These are phyloP conservation scores for Piper longum DNA, from an alignment of 164 flowering plant species.

Conservation along the genomic window DNA sequence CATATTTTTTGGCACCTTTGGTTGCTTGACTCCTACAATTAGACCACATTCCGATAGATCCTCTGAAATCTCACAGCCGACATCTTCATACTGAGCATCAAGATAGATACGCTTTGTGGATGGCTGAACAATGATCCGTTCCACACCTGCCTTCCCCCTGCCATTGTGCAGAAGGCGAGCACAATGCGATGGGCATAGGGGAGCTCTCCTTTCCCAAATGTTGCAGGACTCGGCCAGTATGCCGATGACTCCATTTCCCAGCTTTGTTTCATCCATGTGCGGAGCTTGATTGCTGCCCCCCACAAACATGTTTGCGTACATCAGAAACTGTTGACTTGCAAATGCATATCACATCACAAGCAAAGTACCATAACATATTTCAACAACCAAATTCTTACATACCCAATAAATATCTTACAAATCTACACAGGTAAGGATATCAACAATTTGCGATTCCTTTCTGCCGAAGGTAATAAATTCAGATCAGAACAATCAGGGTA, in stretches of 20 bases:
- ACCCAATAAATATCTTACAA: too few species aligned
- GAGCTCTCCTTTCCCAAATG: constrained; percentile 94
- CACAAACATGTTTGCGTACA: too few species aligned
- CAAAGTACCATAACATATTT: too few species aligned
- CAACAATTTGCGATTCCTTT: too few species aligned
- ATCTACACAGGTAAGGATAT: too few species aligned
- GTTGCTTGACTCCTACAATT: constrained; percentile 81
- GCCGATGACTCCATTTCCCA: constrained; percentile 91
- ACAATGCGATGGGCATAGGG: constrained; percentile 85
- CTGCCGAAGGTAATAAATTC: too few species aligned
- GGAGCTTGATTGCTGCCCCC: too few species aligned
- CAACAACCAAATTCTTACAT: too few species aligned
- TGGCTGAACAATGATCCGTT: constrained; percentile 81
- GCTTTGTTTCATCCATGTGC: constrained; percentile 18
- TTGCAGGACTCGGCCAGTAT: constrained; percentile 66
- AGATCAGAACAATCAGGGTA: too few species aligned
- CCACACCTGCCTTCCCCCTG: constrained; percentile 36
- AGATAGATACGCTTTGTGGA: constrained; percentile 92
- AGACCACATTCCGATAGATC: constrained; percentile 94
- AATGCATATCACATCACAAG: too few species aligned
- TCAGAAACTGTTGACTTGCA: too few species aligned
- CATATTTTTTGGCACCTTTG: constrained; percentile 39
- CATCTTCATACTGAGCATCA: constrained; percentile 79
- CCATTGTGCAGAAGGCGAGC: constrained; percentile 70
- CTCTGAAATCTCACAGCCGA: constrained; percentile 90